Evolutionary conservation across 352 stramenopile genomes (phyloP).

Genomic region (Phytopythium oedochilum): DNA sequence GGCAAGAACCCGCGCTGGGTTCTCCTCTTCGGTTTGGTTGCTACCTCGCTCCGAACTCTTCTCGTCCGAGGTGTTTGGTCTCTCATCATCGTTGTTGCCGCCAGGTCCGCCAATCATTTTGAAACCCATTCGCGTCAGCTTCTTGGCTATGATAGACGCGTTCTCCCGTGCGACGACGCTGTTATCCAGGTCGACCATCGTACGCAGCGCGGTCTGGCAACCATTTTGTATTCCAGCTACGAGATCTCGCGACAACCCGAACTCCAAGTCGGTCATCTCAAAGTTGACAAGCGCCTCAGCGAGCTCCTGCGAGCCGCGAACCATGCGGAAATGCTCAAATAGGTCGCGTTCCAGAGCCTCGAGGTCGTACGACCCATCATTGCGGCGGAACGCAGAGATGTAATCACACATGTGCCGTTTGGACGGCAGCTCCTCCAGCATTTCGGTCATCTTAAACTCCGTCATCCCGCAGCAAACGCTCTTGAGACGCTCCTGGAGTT

Average conservation of each 20-base stretch:
- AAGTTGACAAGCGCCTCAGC: conserved; percentile 54
- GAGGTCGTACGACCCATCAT: conserved; percentile 48
- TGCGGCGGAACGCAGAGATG: conserved; percentile 35
- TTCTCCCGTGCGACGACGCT: conserved; percentile 40
- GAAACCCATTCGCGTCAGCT: conserved; percentile 64
- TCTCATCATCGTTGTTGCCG: conserved; percentile 8
- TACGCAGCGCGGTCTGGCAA: conserved; percentile 34
- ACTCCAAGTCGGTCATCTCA: conserved; percentile 58
- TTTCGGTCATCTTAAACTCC: conserved; percentile 78
- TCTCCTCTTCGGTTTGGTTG: conserved; percentile 9
- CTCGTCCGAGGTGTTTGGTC: not conserved
- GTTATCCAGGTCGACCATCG: conserved; percentile 34
- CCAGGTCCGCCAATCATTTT: conserved; percentile 18
- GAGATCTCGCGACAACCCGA: conserved; percentile 37
- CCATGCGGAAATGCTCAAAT: conserved; percentile 77
- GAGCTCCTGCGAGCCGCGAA: conserved; percentile 46
- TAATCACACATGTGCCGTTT: conserved; percentile 90
- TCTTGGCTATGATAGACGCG: conserved; percentile 31
- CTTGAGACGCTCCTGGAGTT: conserved; percentile 49
- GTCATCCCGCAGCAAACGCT: conserved; percentile 77
- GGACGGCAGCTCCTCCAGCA: conserved; percentile 88
- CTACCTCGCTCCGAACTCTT: conserved; percentile 2
- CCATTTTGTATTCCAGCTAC: conserved; percentile 32
- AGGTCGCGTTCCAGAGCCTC: conserved; percentile 51
- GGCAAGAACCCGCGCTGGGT: conserved; percentile 32